Evolutionary conservation across 768 basidiomycete genomes (phyloP).

Genomic region (Trametes villosa): DNA sequence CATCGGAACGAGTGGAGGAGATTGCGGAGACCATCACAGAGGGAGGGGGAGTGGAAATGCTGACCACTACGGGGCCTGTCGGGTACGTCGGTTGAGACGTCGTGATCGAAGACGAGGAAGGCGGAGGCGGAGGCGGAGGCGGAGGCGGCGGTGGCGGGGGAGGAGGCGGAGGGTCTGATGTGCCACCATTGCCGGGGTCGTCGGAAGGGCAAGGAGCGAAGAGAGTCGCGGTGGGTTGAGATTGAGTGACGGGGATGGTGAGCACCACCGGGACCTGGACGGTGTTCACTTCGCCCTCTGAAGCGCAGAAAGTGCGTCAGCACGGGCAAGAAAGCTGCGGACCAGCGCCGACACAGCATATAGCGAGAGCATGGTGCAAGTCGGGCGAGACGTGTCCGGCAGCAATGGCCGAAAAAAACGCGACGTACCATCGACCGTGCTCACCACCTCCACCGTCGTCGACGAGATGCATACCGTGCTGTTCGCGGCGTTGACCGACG

Average conservation of each 20-base stretch:
- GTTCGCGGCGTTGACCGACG: constrained; percentile 28
- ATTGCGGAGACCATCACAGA: constrained; percentile 36
- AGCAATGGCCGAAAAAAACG: not conserved
- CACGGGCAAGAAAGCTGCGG: not conserved
- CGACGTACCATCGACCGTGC: constrained; percentile 42
- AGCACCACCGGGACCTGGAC: constrained; percentile 48
- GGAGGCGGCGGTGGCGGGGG: not conserved
- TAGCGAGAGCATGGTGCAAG: no score
- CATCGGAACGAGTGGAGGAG: constrained; percentile 46
- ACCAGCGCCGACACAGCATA: not conserved
- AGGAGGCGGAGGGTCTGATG: constrained; percentile 6
- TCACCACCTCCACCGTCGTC: constrained; percentile 30
- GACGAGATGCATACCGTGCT: constrained; percentile 36
- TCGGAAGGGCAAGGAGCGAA: constrained; percentile 41
- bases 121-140: not conserved
- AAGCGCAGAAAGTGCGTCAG: constrained; percentile 1
- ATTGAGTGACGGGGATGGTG: constrained; percentile 37
- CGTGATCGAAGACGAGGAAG: not conserved
- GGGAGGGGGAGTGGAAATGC: constrained; percentile 36
- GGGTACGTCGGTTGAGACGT: not conserved
- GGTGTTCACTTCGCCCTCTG: constrained; percentile 34
- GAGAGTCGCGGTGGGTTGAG: constrained; percentile 43
- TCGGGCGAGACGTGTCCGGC: no score
- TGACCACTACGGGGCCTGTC: constrained; percentile 6
- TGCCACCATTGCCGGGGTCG: constrained; percentile 9